These are phyloP conservation scores for Zygoascus tannicola DNA, from an alignment of 805 yeast genomes.

Conservation along the genomic window DNA sequence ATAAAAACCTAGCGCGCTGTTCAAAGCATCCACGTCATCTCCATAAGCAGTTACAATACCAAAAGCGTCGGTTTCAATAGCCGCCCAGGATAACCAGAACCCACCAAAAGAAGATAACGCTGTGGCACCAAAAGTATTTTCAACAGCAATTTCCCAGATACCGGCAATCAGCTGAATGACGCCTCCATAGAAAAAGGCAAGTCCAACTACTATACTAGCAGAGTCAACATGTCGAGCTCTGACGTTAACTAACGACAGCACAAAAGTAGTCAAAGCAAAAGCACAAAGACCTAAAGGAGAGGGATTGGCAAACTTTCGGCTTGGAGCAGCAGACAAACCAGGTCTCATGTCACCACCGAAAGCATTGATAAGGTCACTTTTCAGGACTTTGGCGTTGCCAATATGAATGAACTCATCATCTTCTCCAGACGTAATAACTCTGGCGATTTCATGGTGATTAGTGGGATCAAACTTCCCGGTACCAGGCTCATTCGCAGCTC, in stretches of 20 bases:
- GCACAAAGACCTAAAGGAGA: conserved; percentile 55
- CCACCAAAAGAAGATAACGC: conserved; percentile 39
- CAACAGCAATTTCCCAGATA: conserved; percentile 57
- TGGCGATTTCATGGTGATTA: conserved; percentile 4
- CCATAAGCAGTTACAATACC: conserved; percentile 38
- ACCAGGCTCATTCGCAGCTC: background rate
- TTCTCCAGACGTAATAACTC: conserved; percentile 15
- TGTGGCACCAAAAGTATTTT: conserved; percentile 58
- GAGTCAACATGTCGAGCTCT: conserved; percentile 48
- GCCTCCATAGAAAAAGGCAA: conserved; percentile 59
- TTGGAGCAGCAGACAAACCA: conserved; percentile 37
- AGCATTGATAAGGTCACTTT: conserved; percentile 46
- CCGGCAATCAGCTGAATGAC: conserved; percentile 53
- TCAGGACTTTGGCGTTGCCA: conserved; percentile 62
- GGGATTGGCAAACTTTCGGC: conserved; percentile 52
- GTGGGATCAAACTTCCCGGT: background rate
- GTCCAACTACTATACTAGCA: conserved; percentile 48
- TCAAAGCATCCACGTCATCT: conserved; percentile 30
- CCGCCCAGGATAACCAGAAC: conserved; percentile 58
- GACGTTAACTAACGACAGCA: conserved; percentile 43
- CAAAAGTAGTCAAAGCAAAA: conserved; percentile 55
- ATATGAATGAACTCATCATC: conserved; percentile 48
- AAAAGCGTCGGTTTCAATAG: conserved; percentile 42
- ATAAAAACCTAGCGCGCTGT: conserved; percentile 48
- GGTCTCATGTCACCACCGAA: conserved; percentile 50